These are phyloP conservation scores for Kuraishia hungarica DNA, from an alignment of 805 yeast species.

Conservation along the genomic window DNA sequence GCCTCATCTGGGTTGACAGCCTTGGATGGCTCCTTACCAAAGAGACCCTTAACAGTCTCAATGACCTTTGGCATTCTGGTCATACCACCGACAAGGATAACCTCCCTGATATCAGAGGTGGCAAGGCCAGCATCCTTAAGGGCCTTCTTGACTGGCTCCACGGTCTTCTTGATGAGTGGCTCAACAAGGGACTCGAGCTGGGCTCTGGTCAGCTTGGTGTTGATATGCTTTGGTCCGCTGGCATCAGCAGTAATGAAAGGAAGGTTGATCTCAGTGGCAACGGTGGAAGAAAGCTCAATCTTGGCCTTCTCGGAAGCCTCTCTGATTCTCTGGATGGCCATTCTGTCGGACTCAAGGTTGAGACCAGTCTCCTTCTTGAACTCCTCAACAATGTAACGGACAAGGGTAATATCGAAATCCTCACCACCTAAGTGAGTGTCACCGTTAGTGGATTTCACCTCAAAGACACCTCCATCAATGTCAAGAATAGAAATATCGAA, in stretches of 20 bases:
- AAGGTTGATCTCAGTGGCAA: conserved; percentile 51
- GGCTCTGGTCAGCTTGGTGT: conserved; percentile 50
- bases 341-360: conserved; percentile 42
- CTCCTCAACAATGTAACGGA: conserved; percentile 58
- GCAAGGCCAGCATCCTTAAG: conserved; percentile 65
- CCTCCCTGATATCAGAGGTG: conserved; percentile 61
- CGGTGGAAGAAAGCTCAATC: conserved; percentile 63
- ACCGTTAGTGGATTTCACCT: conserved; percentile 96
- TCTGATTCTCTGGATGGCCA: conserved; percentile 66
- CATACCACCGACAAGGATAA: conserved; percentile 82
- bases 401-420: conserved; percentile 81
- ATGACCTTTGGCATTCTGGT: conserved; percentile 82
- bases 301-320: conserved; percentile 75
- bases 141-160: conserved; percentile 68
- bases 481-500: conserved; percentile 94
- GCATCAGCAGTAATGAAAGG: conserved; percentile 57
- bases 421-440: conserved; percentile 92
- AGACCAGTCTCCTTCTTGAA: conserved; percentile 48
- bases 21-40: conserved; percentile 59
- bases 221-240: conserved; percentile 47
- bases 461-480: conserved; percentile 96
- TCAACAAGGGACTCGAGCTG: conserved; percentile 61
- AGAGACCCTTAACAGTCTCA: conserved; percentile 47
- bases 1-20: conserved; percentile 87
- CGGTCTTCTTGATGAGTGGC: conserved; percentile 57